phyloP scores from a whole-genome alignment of 306 rosid species.

The Cicer bijugum region DNA sequence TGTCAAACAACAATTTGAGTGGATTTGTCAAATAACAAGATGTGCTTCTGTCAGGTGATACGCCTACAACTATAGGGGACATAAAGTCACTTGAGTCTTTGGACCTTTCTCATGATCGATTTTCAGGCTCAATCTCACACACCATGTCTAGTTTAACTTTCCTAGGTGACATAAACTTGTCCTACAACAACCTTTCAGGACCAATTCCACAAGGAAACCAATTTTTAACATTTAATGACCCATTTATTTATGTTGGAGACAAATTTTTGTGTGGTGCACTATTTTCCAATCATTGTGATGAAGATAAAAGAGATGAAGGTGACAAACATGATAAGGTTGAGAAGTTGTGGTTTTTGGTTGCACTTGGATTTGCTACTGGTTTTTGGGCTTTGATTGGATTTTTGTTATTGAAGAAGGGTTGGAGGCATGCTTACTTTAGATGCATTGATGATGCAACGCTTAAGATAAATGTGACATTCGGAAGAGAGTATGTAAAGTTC shows the following conservation, averaged over 20 bases:
- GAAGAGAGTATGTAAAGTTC: not conserved
- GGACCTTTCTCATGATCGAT: conserved; percentile 28
- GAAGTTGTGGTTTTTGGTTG: conserved; percentile 35
- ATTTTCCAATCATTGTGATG: not conserved
- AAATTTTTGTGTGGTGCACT: conserved; percentile 40
- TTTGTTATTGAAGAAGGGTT: conserved; percentile 15
- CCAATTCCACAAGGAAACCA: conserved; percentile 26
- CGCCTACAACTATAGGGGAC: conserved; percentile 7
- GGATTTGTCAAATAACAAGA: conserved; percentile 27
- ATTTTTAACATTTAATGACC: not conserved
- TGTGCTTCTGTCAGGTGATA: not conserved
- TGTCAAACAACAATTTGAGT: conserved; percentile 36
- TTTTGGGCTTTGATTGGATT: conserved; percentile 31
- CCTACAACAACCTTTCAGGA: conserved; percentile 42
- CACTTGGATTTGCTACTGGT: conserved; percentile 28
- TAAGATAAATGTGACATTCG: not conserved
- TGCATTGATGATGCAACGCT: not conserved
- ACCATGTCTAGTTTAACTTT: conserved; percentile 22
- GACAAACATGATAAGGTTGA: not conserved
- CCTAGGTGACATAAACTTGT: conserved; percentile 26
- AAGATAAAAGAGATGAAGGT: conserved; percentile 16
- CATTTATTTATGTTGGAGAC: conserved; percentile 35
- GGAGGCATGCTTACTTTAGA: conserved; percentile 32
- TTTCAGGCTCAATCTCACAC: conserved; percentile 35
- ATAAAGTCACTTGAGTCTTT: conserved; percentile 35